Conservation (phyloP, 345 rosid species). For the Camelina sativa region DNA sequence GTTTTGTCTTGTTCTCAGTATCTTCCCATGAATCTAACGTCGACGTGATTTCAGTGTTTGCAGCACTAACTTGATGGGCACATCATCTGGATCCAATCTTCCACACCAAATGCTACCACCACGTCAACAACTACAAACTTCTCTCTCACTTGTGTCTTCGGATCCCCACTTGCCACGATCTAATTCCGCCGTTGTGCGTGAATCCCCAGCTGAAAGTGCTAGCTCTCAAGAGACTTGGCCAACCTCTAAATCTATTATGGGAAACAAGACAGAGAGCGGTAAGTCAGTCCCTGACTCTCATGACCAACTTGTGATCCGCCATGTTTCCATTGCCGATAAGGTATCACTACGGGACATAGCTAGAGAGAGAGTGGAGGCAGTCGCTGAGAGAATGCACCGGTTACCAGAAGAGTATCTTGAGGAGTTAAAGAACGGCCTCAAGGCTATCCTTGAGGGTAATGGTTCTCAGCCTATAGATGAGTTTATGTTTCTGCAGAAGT, state of each 20-base stretch:
- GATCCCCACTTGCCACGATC: slow-evolving; percentile 73
- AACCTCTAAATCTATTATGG: slow-evolving; percentile 57
- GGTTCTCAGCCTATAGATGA: slow-evolving; percentile 85
- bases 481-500: slow-evolving; percentile 75
- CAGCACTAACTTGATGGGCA: slow-evolving; percentile 64
- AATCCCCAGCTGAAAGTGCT: slow-evolving; percentile 97
- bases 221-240: slow-evolving; percentile 98
- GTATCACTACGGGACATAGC: slow-evolving; percentile 82
- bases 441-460: slow-evolving; percentile 80
- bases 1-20: neutral
- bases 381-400: slow-evolving; percentile 75
- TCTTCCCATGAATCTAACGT: neutral
- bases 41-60: slow-evolving; percentile 13
- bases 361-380: slow-evolving; percentile 78
- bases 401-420: slow-evolving; percentile 80
- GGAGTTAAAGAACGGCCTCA: slow-evolving; percentile 78
- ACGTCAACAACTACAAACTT: slow-evolving; percentile 72
- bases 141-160: slow-evolving; percentile 58
- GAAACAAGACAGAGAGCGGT: slow-evolving; percentile 72
- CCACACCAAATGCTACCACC: slow-evolving; percentile 92
- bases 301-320: slow-evolving; percentile 70
- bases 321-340: slow-evolving; percentile 70
- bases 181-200: slow-evolving; percentile 72
- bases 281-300: slow-evolving; percentile 68
- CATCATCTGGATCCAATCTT: slow-evolving; percentile 89